These are phyloP conservation scores for Acrasis kona DNA, from an alignment of 78 protist species.

Conservation along the genomic window DNA sequence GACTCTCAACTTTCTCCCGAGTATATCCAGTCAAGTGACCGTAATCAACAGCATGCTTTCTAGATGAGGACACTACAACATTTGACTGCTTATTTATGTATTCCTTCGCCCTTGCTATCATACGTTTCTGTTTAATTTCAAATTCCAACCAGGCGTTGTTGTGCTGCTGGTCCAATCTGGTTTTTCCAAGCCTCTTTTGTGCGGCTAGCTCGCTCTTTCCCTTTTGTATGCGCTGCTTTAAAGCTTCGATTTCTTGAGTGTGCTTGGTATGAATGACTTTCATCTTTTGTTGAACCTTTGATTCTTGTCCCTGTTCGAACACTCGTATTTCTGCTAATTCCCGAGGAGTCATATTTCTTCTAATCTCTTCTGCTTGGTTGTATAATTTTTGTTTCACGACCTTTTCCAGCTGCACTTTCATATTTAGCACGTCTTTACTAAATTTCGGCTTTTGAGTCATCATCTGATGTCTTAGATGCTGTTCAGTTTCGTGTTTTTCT, in stretches of 20 bases:
- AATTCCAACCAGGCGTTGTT: neutral
- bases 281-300: neutral
- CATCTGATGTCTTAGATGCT: neutral
- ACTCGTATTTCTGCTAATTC: slow-evolving; percentile 1
- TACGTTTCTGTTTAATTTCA: neutral
- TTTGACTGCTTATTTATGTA: slow-evolving; percentile 12
- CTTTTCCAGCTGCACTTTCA: slow-evolving; percentile 5
- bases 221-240: neutral
- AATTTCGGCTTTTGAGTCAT: slow-evolving; percentile 19
- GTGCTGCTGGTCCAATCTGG: slow-evolving; percentile 11
- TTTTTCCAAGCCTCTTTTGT: neutral
- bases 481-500: slow-evolving; percentile 11
- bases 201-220: slow-evolving; percentile 1
- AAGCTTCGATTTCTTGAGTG: neutral
- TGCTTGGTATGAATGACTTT: neutral
- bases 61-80: neutral
- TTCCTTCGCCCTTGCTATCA: neutral
- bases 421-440: neutral
- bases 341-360: neutral
- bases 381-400: slow-evolving; percentile 7
- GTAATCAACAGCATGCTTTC: no score
- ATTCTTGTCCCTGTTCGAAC: slow-evolving; percentile 1
- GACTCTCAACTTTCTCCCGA: no score
- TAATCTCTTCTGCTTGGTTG: slow-evolving; percentile 7
- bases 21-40: no score